phyloP scores from a whole-genome alignment of 2,329 filamentous ascomycete genomes.

The Macroventuria anomochaeta region DNA sequence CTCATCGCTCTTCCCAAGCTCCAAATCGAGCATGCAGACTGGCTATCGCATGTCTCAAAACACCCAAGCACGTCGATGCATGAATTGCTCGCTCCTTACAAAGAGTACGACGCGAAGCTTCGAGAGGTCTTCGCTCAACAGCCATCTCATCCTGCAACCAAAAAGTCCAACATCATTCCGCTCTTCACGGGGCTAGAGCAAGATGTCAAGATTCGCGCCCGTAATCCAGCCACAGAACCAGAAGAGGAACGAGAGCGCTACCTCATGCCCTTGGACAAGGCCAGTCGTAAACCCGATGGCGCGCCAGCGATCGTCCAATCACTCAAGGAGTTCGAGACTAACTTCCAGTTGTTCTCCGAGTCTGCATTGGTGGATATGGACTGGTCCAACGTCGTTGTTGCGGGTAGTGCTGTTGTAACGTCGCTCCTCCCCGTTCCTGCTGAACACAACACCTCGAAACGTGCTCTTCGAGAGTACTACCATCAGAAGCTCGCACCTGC shows the following conservation, averaged over 20 bases:
- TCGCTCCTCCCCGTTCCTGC: constrained; percentile 70
- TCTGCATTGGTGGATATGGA: constrained; percentile 76
- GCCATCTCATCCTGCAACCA: constrained; percentile 64
- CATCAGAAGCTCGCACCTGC: constrained; percentile 82
- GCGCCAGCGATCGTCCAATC: constrained; percentile 71
- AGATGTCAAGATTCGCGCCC: constrained; percentile 67
- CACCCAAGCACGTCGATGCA: constrained; percentile 61
- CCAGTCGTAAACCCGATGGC: constrained; percentile 67
- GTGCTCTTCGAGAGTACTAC: constrained; percentile 66
- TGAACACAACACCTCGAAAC: constrained; percentile 54
- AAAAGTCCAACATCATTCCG: constrained; percentile 68
- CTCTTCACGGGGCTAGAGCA: constrained; percentile 64
- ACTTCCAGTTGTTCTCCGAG: constrained; percentile 84
- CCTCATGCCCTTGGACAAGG: constrained; percentile 70
- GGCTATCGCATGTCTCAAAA: constrained; percentile 61
- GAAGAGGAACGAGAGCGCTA: constrained; percentile 68
- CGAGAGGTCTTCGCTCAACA: constrained; percentile 74
- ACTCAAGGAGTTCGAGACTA: constrained; percentile 74
- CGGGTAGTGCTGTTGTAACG: constrained; percentile 82
- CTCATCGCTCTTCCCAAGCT: constrained; percentile 44
- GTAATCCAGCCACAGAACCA: constrained; percentile 64
- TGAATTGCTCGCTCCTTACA: constrained; percentile 70
- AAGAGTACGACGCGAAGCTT: constrained; percentile 70
- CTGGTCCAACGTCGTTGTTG: constrained; percentile 82
- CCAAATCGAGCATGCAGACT: constrained; percentile 50